Conservation (phyloP, 2,329 filamentous ascomycete genomes). For the Claviceps humidiphila region DNA sequence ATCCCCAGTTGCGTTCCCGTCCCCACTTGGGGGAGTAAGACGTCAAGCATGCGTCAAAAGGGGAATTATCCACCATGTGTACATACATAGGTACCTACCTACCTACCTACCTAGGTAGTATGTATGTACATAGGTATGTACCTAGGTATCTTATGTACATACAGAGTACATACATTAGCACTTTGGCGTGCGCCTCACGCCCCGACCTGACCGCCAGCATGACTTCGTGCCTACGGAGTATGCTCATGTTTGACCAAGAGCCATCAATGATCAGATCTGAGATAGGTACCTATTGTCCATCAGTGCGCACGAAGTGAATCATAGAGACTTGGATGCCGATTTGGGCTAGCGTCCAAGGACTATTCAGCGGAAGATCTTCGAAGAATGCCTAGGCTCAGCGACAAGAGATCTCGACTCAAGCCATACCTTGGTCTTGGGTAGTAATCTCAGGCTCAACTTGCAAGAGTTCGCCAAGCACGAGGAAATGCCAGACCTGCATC, state of each 20-base stretch:
- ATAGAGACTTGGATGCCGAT: not conserved
- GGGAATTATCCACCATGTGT: not conserved
- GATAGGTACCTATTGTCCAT: not conserved
- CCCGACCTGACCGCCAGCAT: constrained; percentile 3
- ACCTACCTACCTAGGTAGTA: too few relatives aligned
- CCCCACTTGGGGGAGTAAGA: not conserved
- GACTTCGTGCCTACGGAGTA: too few relatives aligned
- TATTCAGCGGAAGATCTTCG: not conserved
- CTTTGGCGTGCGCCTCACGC: constrained; percentile 2
- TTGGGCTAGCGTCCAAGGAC: not conserved
- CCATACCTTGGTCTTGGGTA: not conserved
- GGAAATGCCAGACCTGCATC: constrained; percentile 3
- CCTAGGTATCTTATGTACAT: too few relatives aligned
- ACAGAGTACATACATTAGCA: not conserved
- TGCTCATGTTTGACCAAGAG: not conserved
- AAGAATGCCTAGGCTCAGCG: not conserved
- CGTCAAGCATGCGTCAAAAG: constrained; percentile 1
- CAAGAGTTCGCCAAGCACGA: not conserved
- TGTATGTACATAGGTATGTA: too few relatives aligned
- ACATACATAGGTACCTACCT: too few relatives aligned
- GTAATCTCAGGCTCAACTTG: not conserved
- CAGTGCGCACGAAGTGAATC: not conserved
- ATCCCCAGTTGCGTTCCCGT: not conserved
- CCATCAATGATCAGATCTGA: not conserved
- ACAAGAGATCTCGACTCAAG: not conserved